Base-by-base conservation (phyloP, 2,329 filamentous ascomycete species). In the Ophiostoma tasmaniense region DNA sequence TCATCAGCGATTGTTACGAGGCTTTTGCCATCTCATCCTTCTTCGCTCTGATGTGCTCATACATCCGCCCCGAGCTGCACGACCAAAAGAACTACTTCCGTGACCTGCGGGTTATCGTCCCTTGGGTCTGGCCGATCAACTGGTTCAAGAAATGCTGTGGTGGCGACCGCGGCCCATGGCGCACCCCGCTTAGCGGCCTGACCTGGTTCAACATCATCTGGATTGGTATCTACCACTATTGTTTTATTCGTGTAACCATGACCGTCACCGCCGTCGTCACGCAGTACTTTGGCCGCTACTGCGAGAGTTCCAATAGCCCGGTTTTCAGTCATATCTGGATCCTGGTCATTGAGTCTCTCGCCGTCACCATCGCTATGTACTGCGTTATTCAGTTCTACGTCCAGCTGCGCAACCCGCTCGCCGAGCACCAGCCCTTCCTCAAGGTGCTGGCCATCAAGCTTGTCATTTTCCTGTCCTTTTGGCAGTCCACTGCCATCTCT, bases 151-250 rank as follows among this genome's bases (percentile, higher is more conserved):
- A 85, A 74, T 90, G 88, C 76, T 90, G 87, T 69, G 89, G 90
- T 50, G 89, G 90, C 42, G 78, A 90, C 70, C 81, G 85, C 67
- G 90, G 91, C 0, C 82, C 84, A 33, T 89, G 91, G 83, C 84
- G 91, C 73, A 89, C 84, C n/a, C 92, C 92, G 0, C 82, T 85
- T 73, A 95, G 90, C 77, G 92, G 92, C 0, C 80, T 96, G 76
- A 96, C 92, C 0, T 95, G 91, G 91, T 96, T 96, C 80, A 96
- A 96, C 77, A 87, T 93, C 70, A 84, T 93, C 73, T 95, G 90
- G 90, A 84, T 90, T 64, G 88, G 89, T 68, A 84, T 95, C 68
- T 96, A 93, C 78, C 92, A 96, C 75, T 96, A 95, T 79, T 93
- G 90, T 79, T 88, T 94, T 75, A 87, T 94, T 72, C 87, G 91